These are phyloP conservation scores for Agroathelia rolfsii DNA, from an alignment of 1,284 basidiomycete species.

Conservation along the genomic window DNA sequence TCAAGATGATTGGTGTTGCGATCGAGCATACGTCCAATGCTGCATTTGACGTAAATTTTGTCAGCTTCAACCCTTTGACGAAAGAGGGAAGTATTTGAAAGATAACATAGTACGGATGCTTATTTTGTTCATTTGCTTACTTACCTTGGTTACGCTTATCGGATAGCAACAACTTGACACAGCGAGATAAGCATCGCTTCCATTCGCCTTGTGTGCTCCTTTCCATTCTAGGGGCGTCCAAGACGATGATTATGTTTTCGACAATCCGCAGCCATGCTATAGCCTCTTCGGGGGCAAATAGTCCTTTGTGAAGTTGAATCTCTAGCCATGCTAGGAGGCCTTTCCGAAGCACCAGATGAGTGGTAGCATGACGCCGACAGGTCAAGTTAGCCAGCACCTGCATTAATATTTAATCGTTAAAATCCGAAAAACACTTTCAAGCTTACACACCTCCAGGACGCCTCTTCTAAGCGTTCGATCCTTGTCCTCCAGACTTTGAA, in stretches of 20 bases:
- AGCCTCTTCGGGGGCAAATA: slow-evolving; percentile 30
- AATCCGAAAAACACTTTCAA: slow-evolving; percentile 2
- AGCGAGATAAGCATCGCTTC: slow-evolving; percentile 42
- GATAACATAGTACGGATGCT: background rate
- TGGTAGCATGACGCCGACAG: slow-evolving; percentile 53
- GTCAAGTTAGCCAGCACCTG: slow-evolving; percentile 68
- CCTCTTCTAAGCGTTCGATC: slow-evolving; percentile 46
- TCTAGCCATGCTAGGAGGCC: slow-evolving; percentile 72
- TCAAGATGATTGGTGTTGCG: slow-evolving; percentile 28
- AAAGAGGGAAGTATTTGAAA: slow-evolving; percentile 5
- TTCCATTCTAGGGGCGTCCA: slow-evolving; percentile 38
- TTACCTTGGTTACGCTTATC: slow-evolving; percentile 16
- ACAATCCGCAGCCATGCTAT: slow-evolving; percentile 60
- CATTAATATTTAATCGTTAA: too few relatives aligned
- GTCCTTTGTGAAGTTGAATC: slow-evolving; percentile 42
- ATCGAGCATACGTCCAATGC: slow-evolving; percentile 19
- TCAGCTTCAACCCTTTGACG: slow-evolving; percentile 7
- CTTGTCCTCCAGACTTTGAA: slow-evolving; percentile 48
- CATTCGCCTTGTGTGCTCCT: slow-evolving; percentile 44
- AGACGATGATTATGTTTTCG: slow-evolving; percentile 53
- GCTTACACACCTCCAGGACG: slow-evolving; percentile 52
- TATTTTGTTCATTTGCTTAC: slow-evolving; percentile 20
- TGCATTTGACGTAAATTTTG: slow-evolving; percentile 16
- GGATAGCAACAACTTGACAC: slow-evolving; percentile 33
- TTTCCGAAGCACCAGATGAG: slow-evolving; percentile 58